phyloP scores from a whole-genome alignment of 208 protist genomes.

The Trypanosoma conorhini region DNA sequence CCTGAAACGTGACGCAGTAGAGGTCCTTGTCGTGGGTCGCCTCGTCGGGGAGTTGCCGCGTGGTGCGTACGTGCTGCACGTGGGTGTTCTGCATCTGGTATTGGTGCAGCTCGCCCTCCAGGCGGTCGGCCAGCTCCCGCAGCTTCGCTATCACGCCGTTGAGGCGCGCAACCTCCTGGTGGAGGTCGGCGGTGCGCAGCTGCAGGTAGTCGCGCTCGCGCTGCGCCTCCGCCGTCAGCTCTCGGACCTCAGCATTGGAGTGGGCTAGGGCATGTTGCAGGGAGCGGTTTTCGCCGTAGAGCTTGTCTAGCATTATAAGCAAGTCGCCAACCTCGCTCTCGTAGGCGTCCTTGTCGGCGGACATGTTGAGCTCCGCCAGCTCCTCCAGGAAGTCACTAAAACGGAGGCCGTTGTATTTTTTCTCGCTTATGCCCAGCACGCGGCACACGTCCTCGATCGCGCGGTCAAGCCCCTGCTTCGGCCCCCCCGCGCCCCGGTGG shows the following conservation, averaged over 20 bases:
- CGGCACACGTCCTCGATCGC: constrained; percentile 45
- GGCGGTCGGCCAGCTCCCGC: constrained; percentile 41
- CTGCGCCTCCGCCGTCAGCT: constrained; percentile 42
- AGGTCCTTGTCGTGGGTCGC: constrained; percentile 5
- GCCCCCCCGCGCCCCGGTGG: constrained; percentile 20
- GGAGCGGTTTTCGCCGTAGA: constrained; percentile 58
- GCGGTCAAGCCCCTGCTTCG: constrained; percentile 47
- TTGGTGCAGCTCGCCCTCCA: constrained; percentile 36
- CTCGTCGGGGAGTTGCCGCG: constrained; percentile 20
- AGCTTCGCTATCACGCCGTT: constrained; percentile 51
- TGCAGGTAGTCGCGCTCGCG: constrained; percentile 41
- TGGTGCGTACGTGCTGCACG: constrained; percentile 35
- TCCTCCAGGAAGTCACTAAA: constrained; percentile 55
- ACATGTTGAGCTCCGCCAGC: constrained; percentile 30
- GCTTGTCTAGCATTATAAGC: constrained; percentile 45
- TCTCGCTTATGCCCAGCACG: constrained; percentile 31
- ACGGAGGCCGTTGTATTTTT: constrained; percentile 39
- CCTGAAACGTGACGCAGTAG: constrained; percentile 32
- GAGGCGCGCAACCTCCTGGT: constrained; percentile 38
- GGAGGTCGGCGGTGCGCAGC: constrained; percentile 29
- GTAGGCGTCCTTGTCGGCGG: constrained; percentile 54
- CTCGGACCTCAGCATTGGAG: constrained; percentile 42
- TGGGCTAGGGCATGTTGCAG: constrained; percentile 53
- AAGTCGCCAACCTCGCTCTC: constrained; percentile 70
- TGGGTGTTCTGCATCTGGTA: constrained; percentile 32